Base-by-base conservation (phyloP, 805 yeast genomes). In the Torulaspora franciscae region DNA sequence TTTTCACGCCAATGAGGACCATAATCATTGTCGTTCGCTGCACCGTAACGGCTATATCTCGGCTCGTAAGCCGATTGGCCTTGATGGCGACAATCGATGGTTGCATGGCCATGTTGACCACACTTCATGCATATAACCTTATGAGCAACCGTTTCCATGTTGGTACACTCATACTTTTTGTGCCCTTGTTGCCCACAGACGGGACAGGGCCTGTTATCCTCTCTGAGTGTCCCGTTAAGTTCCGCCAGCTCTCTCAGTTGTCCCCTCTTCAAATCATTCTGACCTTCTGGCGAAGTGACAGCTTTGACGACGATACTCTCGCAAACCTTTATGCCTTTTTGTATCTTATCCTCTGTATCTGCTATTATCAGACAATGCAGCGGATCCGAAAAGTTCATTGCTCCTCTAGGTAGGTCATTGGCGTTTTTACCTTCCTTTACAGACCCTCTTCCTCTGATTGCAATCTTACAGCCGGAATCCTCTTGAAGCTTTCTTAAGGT, bases 381-480 rank as follows among this genome's bases (percentile, higher is more conserved):
- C 33, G 88, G 95, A 47, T 95, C 99, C 36, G 82, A 80, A 52
- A 81, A 68, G 47, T 79, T 75, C 48, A 75, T 72, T 26, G 76
- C 76, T 11, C 70, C 72, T 33, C 74, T 70, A 4, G 75, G 71
- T 11, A 73, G 61, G 30, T 71, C 73, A 9, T 71, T 58, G 1
- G 77, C 67, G 46, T 77, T 76, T 62, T 81, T 84, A 26, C 98
- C 98, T 59, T 87, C 95, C 59, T 91, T 91, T 14, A 89, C 95
- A 1, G 97, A 90, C 0, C 99, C 99, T 54, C 85, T 81, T 23
- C 99, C 99, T 54, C 99, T 74, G 40, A 93, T 85, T 2, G 90
- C 95, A 47, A 93, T 83, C 52, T 76, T 79, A 13, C 98, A 96
- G 1, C 96, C 96, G 32, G 95, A 83, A 40, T 83, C 81, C 24